Evolutionary conservation across 768 basidiomycete genomes (phyloP).

Genomic region (Grammothele lineata): DNA sequence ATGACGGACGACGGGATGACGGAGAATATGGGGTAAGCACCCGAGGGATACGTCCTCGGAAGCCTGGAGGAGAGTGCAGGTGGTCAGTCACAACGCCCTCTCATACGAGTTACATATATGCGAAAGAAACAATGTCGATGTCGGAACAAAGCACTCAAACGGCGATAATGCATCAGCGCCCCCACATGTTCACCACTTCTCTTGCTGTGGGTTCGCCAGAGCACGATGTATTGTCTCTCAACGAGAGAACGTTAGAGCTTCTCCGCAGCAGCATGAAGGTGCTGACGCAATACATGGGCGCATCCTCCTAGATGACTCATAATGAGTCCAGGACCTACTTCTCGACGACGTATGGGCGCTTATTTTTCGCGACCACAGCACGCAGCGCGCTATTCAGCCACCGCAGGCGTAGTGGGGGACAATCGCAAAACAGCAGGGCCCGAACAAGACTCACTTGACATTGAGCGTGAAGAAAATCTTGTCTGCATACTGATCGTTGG

Average conservation of each 20-base stretch:
- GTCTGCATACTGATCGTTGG: constrained; percentile 48
- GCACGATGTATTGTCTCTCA: no score
- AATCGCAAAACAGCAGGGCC: not conserved
- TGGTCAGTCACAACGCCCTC: no score
- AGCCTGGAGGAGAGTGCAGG: no score
- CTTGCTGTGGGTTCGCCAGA: no score
- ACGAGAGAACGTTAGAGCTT: no score
- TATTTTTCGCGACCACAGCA: not conserved
- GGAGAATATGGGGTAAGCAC: constrained; percentile 65
- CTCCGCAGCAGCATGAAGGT: no score
- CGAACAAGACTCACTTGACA: constrained; percentile 50
- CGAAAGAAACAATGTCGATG: no score
- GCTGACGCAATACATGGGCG: no score
- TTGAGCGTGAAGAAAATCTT: constrained; percentile 66
- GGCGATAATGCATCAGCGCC: no score
- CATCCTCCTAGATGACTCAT: not conserved
- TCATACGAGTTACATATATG: no score
- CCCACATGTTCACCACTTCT: no score
- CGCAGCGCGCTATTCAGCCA: not conserved
- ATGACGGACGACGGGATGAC: constrained; percentile 60
- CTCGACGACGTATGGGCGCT: not conserved
- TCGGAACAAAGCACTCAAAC: no score
- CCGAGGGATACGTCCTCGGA: constrained; percentile 77
- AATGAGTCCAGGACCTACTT: not conserved
- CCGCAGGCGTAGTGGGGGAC: not conserved